Evolutionary conservation across 2,329 filamentous ascomycete species (phyloP), one percentile per base, ranked within the genome.

Genomic region (Pseudogymnoascus sp.): DNA sequence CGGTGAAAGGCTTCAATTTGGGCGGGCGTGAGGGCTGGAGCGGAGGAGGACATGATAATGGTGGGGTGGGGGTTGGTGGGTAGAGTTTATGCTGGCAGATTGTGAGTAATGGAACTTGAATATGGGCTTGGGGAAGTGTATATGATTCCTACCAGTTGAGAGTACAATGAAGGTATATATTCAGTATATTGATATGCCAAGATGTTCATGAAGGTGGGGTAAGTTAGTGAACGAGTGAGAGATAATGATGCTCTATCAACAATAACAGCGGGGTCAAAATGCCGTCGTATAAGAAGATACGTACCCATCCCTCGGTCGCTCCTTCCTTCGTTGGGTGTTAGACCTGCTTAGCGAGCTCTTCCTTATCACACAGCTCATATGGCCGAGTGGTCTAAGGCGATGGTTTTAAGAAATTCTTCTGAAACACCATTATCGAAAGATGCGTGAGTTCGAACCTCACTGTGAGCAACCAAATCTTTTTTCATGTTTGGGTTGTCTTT

Each of bases 1-100:
- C 84, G 80, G 69, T 89, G 75, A 81, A 96, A 97, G 71, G 82
- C 80, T 59, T 82, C 74, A 56, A 95, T 78, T 73, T 97, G 92
- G 34, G 84, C 80, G 46, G 85, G 75, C 14, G 88, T 89, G 64
- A 97, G 89, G 63, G 88, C 89, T 10, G 16, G 18, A 7, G 56
- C 11, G 21, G 21, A 31, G 36, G 31, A 37, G 36, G 31, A 37
- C 56, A 40, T 60, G 31, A 37, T 60, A 21, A 37, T 38, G 56
- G 56, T 2, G 31, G 56, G 31, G n/a, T 16, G 5, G 23, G 56
- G 60, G 25, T 61, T 37, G 31, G 8, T 14, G 1, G 11, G 7
- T 60, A 28, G 31, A 8, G 16, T 38, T 53, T 11, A 25, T 53
- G 23, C 46, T 53, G 46, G 1, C 14, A 4, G 25, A 16, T 1